Evolutionary conservation across 2,329 filamentous ascomycete genomes (phyloP).

Genomic region (Epichloe uncinata): DNA sequence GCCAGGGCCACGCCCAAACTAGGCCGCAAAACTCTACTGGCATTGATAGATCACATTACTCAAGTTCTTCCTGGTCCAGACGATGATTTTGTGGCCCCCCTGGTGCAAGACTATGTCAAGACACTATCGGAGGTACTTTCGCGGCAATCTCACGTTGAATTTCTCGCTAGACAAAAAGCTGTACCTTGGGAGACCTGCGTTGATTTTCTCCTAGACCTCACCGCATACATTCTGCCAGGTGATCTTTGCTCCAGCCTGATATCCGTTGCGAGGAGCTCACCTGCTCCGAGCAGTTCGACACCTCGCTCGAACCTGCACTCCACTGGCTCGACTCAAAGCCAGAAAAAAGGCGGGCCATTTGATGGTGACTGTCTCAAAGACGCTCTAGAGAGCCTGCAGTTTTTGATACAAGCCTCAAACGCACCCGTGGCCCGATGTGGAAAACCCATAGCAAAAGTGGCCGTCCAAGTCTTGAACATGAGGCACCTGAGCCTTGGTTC

Average conservation of each 20-base stretch:
- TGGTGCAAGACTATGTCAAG: constrained; percentile 69
- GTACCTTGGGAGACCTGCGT: constrained; percentile 56
- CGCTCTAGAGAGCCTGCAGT: constrained; percentile 48
- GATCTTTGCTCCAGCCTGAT: constrained; percentile 14
- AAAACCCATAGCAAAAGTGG: constrained; percentile 39
- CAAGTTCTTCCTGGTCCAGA: constrained; percentile 53
- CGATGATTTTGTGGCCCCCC: constrained; percentile 53
- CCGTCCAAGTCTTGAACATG: constrained; percentile 48
- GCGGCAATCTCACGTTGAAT: constrained; percentile 66
- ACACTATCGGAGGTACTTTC: constrained; percentile 57
- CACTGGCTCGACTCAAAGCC: constrained; percentile 17
- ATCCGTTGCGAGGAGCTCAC: constrained; percentile 24
- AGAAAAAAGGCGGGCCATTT: constrained; percentile 13
- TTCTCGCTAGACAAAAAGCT: constrained; percentile 43
- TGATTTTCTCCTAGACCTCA: constrained; percentile 57
- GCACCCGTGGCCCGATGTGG: constrained; percentile 49
- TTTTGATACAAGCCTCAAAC: constrained; percentile 51
- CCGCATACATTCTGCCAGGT: constrained; percentile 31
- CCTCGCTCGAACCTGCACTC: constrained; percentile 17
- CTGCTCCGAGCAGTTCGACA: constrained; percentile 25
- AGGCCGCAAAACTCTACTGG: constrained; percentile 63
- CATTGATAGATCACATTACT: constrained; percentile 69
- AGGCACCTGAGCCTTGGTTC: constrained; percentile 45
- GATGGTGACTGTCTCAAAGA: constrained; percentile 24
- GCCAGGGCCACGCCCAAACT: constrained; percentile 55